Base-by-base conservation (phyloP, 1,284 basidiomycete species). In the Apiotrichum porosum region DNA sequence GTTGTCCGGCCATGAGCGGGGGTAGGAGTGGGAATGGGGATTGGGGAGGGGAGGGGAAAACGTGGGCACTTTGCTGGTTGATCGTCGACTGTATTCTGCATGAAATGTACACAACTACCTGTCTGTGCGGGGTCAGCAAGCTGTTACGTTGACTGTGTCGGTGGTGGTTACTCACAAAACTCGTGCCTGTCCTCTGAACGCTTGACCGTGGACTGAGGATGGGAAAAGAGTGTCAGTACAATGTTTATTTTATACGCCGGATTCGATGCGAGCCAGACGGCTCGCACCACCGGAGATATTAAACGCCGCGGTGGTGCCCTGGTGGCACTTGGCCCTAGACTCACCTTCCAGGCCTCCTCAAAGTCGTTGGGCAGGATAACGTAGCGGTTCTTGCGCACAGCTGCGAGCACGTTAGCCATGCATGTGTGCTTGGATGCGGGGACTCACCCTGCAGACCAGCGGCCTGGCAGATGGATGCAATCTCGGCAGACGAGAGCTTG, bases 311-410 rank as follows among this genome's bases (percentile, higher is more conserved):
- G n/a, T n/a, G n/a, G n/a, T n/a, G n/a, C n/a, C n/a, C 26, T 30
- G 49, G 54, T 55, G 54, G 49, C 51, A 49, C 47, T 21, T n/a
- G 23, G 17, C 9, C 13, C 12, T 14, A n/a, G n/a, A 82, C 86
- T 68, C 61, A 93, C 89, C 80, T 95, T 97, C 91, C 92, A 97
- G 65, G 90, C 89, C 74, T 97, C 92, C 72, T 98, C 95, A 70
- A 97, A 98, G 80, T 99, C 95, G 26, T 87, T 82, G 0, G 95
- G 94, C 40, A 98, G 78, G 68, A 99, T 94, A 47, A 99, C 82
- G 73, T 98, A 99, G 65, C 95, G 84, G 74, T 97, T 97, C 78
- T 95, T 97, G 52, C 94, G 83, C 26, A 97, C 94, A 58, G 94
- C 91, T 93, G 61, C 40, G 30, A 18, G 15, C 2, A 23, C 6